Evolutionary conservation across 2,329 filamentous ascomycete genomes (phyloP).

Genomic region (Diaporthe australafricana): DNA sequence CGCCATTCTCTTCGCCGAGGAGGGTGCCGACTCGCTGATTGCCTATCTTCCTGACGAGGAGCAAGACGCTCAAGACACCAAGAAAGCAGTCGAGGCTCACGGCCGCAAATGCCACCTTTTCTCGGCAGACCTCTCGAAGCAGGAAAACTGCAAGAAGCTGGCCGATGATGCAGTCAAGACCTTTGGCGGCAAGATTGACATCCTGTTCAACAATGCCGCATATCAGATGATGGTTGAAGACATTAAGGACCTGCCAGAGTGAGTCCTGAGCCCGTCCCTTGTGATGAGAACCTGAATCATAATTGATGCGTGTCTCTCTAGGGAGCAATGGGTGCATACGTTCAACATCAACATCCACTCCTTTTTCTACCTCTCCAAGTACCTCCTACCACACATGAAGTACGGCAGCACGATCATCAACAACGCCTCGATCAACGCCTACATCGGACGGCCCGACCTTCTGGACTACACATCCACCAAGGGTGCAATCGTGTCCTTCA

Average conservation of each 20-base stretch:
- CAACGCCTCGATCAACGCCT: constrained; percentile 86
- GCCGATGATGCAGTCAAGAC: constrained; percentile 74
- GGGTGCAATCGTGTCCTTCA: constrained; percentile 84
- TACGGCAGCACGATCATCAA: constrained; percentile 84
- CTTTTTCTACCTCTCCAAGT: constrained; percentile 85
- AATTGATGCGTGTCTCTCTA: constrained; percentile 43
- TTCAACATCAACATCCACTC: constrained; percentile 88
- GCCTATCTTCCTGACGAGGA: constrained; percentile 82
- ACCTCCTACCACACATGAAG: constrained; percentile 79
- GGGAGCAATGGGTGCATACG: constrained; percentile 82
- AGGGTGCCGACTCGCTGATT: constrained; percentile 81
- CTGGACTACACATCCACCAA: constrained; percentile 87
- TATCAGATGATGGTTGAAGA: constrained; percentile 80
- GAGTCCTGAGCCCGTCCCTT: constrained; percentile 44
- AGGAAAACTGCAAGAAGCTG: constrained; percentile 76
- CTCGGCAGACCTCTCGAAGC: constrained; percentile 72
- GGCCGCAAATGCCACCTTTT: constrained; percentile 75
- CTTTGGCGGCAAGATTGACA: constrained; percentile 75
- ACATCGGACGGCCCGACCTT: constrained; percentile 82
- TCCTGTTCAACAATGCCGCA: constrained; percentile 80
- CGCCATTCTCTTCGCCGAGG: constrained; percentile 83
- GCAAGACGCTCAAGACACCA: constrained; percentile 80
- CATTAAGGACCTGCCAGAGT: constrained; percentile 79
- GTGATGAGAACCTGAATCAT: no score
- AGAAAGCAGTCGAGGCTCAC: constrained; percentile 74